Evolutionary conservation across 495 filamentous ascomycete genomes (phyloP).

Genomic region (Bombardia bombarda): DNA sequence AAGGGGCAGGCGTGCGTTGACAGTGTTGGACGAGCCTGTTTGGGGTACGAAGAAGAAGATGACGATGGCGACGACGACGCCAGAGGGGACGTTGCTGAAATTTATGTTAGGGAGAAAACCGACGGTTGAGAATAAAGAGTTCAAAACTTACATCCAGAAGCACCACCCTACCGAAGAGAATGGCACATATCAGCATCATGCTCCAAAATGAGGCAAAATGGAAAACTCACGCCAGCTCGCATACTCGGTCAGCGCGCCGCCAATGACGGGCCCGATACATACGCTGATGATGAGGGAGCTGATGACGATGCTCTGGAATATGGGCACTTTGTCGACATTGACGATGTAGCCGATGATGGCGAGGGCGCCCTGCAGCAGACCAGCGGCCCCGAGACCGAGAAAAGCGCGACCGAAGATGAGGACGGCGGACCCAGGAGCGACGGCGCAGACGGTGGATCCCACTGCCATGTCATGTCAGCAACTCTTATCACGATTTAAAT

Average conservation of each 20-base stretch:
- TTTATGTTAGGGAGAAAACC: not conserved
- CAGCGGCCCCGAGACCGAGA: slow-evolving; percentile 36
- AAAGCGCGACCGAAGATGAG: slow-evolving; percentile 43
- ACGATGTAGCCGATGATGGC: slow-evolving; percentile 38
- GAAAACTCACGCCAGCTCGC: not conserved
- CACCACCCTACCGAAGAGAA: not conserved
- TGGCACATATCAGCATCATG: not conserved
- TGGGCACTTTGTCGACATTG: not conserved
- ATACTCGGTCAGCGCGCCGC: slow-evolving; percentile 1
- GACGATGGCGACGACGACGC: not conserved
- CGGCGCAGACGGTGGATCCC: slow-evolving; percentile 38
- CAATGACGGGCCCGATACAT: not conserved
- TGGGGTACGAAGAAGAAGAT: not conserved
- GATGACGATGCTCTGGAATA: not conserved
- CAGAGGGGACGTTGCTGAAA: not conserved
- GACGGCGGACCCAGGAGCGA: slow-evolving; percentile 32
- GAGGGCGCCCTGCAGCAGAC: slow-evolving; percentile 39
- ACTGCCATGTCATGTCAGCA: slow-evolving; percentile 2
- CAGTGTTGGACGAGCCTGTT: not conserved
- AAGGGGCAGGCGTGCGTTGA: not conserved
- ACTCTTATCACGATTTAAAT: too few species aligned
- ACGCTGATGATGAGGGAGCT: not conserved
- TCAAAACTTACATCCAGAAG: not conserved
- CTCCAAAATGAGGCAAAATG: not conserved
- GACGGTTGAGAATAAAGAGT: too few species aligned